Evolutionary conservation across 83 land plant species (phyloP), one percentile per base, ranked within the genome.

Genomic region (Diphasiastrum complanatum): DNA sequence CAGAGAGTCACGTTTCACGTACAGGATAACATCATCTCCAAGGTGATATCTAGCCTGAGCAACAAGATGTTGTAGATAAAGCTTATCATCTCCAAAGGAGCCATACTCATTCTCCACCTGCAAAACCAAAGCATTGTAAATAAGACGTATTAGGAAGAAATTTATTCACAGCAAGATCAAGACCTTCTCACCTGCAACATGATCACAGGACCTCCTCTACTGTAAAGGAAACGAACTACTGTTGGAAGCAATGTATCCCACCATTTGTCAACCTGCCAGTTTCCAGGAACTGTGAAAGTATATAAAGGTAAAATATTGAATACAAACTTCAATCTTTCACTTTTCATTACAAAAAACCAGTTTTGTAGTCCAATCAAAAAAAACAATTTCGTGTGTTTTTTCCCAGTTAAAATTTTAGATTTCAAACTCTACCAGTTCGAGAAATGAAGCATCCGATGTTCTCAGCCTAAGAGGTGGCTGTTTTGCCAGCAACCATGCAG

Each of bases 21-120:
- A 92, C 91, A 92, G 58, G 68, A 92, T 76, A 19, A 78, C 61
- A 14, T 85, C 71, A 25, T 85, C 59, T 45, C 85, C 85, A 63
- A 92, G 83, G 54, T 88, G 77, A 45, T 33, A 28, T 59, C 87
- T 80, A 53, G 87, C 95, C 61, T 79, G 63, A 43, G 23, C 31
- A 14, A 74, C 88, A 22, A 92, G 76, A 49, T 78, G 72, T 34
- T 74, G 83, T 48, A 92, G 82, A 75, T 92, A 92, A n/a, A 40
- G 56, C 63, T 79, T 70, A 52, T 92, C 98, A 68, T 75, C 75
- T 45, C 86, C 91, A 62, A 64, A 92, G 45, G 98, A 92, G 31
- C 98, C 98, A 78, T 64, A 85, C 68, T 92, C 98, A 78, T 92
- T 92, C 68, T 92, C 98, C 65, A 92, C 66, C 98, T 92, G 83